Base-by-base conservation (phyloP, 169 alveolate species). In the Cardiosporidium cionae region DNA sequence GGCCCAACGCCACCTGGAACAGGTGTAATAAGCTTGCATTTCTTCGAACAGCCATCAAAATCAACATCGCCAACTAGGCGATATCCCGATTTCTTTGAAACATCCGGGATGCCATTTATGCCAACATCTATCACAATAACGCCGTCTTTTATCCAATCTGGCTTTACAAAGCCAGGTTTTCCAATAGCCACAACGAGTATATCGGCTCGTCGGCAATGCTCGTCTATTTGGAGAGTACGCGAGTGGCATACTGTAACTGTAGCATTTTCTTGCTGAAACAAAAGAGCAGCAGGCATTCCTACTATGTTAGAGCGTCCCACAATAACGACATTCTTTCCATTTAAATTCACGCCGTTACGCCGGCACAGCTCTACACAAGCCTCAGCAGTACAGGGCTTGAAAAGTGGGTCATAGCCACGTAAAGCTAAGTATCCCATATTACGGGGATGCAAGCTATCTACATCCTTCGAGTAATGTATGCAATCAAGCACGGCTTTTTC, bases 1-100 rank as follows among this genome's bases (percentile, higher is more conserved):
- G 94, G 94, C 0, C 94, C 94, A 7, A 89, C 92, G 9, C 94
- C 94, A 22, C 92, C 92, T 6, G 94, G 91, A 2, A 89, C 94
- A 77, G 58, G 58, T 16, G 58, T 44, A n/a, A 44, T 44, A n/a
- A 44, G n/a, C 16, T 16, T 16, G 58, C 58, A 44, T 44, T 44
- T 44, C 16, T 44, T n/a, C n/a, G 16, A 16, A n/a, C 58, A 44
- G 16, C 27, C 58, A 16, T 44, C n/a, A 44, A 44, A 44, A n/a
- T 44, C 58, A n/a, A 44, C 58, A 44, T 44, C 58, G 16, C 58
- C 58, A n/a, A n/a, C 78, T 34, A 25, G 52, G 29, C 52, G 25
- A 28, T 37, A 74, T 16, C 69, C 81, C 6, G 52, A 68, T 72
- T 33, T 34, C 22, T 34, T 62, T 5, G 62, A 74, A 34, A 35